Evolutionary conservation across 108 stramenopile genomes (phyloP), one percentile per base, ranked within the genome.

Genomic region (Nitzschia sp.): DNA sequence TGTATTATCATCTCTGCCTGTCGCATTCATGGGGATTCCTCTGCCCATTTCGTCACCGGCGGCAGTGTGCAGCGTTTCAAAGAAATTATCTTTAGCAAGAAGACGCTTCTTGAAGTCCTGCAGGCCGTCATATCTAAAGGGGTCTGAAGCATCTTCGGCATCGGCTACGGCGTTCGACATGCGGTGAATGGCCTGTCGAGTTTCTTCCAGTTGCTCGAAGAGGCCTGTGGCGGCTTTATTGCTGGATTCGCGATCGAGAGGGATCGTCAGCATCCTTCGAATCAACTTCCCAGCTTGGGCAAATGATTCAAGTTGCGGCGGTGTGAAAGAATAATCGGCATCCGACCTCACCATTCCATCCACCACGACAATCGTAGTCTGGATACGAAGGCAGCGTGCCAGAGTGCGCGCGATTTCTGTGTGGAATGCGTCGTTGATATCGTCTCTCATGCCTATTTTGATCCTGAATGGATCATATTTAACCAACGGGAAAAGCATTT

Each of bases 321-420:
- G 26, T 15, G 23, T 30, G 32, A 77, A 77, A 34, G 71, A 54
- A 36, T 72, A 47, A 1, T 62, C 38, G 15, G 66, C 48, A 33
- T 77, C 76, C 25, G 62, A 71, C 2, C 76, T 63, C 8, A 69
- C 76, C 29, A 77, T 71, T 17, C 67, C 66, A 68, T 77, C 67
- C n/a, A 77, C 26, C 21, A 77, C 34, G 1, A 77, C 76, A 38
- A 69, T 58, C 2, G 76, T 77, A 1, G 61, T 70, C 38, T 77
- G 76, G 26, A 77, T 69, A n/a, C 76, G 70, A 1, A 77, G 46
- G 18, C 68, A 60, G n/a, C 76, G 57, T 28, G 76, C 76, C 38
- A 77, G 65, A 1, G 59, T 62, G 1, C 32, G 21, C 1, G 76
- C 76, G 11, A 66, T 57, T 48, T 77, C 67, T 13, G 31, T 66